Evolutionary conservation across 1,139 yeast genomes (phyloP), one percentile per base, ranked within the genome.

Genomic region (Scheffersomyces segobiensis): DNA sequence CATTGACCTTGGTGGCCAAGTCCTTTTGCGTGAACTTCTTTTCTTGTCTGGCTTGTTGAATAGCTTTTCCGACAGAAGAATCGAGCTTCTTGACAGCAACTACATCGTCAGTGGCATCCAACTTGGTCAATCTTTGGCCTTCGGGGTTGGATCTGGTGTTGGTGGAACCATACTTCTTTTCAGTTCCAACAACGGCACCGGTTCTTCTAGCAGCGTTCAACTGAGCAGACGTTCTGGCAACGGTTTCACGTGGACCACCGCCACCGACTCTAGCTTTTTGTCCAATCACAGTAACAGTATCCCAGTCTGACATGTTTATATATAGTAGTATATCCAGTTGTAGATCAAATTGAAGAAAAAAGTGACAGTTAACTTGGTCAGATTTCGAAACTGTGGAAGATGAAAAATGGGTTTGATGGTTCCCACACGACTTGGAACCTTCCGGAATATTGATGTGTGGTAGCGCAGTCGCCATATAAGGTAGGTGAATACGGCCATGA

Each of bases 11-110:
- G 62, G 97, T 92, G 67, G 99, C 99, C 70, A 95, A 84, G 67
- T 95, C 99, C 83, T 95, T 95, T 77, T 95, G 99, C 12, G 98
- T 90, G 71, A 93, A 73, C 69, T 86, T 86, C 84, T 93, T 93
- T 63, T 91, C 98, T 70, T 87, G 89, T 79, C 99, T 89, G 52
- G 91, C 97, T 73, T 88, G 82, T 61, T 87, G 85, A 68, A 95
- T 93, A 57, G 96, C 89, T 73, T 89, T 91, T 67, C 99, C 99
- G 49, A 96, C 98, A 60, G 79, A 78, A 42, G 84, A 80, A 60
- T 92, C 97, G 59, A 95, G 78, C 79, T 93, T 96, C 78, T 93
- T 90, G 57, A 97, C 97, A 51, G 96, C 91, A 58, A 93, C 96
- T 62, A 95, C 93, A 69, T 93, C 98, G 69, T 93, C 97, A 56